These are phyloP conservation scores for Epichloe glyceriae DNA, from an alignment of 2,329 filamentous ascomycete species.

Conservation along the genomic window DNA sequence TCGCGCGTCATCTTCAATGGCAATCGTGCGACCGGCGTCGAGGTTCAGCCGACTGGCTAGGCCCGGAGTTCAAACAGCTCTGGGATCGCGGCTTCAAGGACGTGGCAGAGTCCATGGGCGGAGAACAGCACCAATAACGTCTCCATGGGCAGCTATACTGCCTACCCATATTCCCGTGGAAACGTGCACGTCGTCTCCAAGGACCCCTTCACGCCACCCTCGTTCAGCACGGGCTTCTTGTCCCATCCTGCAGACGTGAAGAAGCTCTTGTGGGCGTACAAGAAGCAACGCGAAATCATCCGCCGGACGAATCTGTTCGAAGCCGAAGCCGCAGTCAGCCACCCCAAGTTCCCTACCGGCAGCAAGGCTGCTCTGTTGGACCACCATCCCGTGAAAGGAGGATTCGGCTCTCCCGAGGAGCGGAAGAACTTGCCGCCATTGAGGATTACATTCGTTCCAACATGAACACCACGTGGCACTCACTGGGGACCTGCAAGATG, in stretches of 20 bases:
- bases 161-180: slow-evolving; percentile 49
- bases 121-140: slow-evolving; percentile 33
- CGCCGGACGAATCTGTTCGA: slow-evolving; percentile 40
- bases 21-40: slow-evolving; percentile 43
- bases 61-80: slow-evolving; percentile 35
- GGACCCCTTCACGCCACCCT: slow-evolving; percentile 27
- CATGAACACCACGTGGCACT: slow-evolving; percentile 31
- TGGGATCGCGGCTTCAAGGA: slow-evolving; percentile 43
- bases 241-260: slow-evolving; percentile 37
- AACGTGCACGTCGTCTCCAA: slow-evolving; percentile 43
- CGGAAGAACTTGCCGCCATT: slow-evolving; percentile 20
- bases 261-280: slow-evolving; percentile 50
- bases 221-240: slow-evolving; percentile 43
- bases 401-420: slow-evolving; percentile 16
- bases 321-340: slow-evolving; percentile 27
- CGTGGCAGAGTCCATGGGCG: neutral
- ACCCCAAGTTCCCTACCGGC: slow-evolving; percentile 29
- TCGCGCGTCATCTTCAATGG: slow-evolving; percentile 37
- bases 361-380: slow-evolving; percentile 25
- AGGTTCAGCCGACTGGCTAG: slow-evolving; percentile 38
- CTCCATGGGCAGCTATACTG: slow-evolving; percentile 37
- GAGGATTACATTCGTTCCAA: slow-evolving; percentile 27
- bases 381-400: slow-evolving; percentile 9
- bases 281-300: slow-evolving; percentile 46
- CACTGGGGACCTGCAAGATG: slow-evolving; percentile 38